Evolutionary conservation across 768 basidiomycete genomes (phyloP).

Genomic region (Dioszegia crocea): DNA sequence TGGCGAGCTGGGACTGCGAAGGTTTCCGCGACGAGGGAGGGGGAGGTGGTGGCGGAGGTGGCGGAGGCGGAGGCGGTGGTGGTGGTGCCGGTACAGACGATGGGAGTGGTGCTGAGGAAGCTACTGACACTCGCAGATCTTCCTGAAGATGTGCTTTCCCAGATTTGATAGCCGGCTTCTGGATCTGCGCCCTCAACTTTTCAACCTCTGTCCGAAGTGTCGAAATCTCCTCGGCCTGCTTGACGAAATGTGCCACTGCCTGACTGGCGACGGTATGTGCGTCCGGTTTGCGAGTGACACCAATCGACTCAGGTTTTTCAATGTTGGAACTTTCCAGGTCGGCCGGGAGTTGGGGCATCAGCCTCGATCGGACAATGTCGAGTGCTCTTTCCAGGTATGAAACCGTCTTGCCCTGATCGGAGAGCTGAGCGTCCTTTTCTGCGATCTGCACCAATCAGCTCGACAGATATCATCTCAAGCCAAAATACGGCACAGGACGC

Average conservation of each 20-base stretch:
- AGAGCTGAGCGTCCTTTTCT: not conserved
- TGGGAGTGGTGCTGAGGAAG: conserved; percentile 3
- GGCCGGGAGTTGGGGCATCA: conserved; percentile 56
- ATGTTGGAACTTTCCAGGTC: conserved; percentile 51
- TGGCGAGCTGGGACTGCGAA: no score
- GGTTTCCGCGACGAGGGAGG: not conserved
- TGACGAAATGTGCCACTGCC: conserved; percentile 64
- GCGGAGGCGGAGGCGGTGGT: conserved; percentile 54
- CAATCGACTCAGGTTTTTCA: not conserved
- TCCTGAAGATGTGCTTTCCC: not conserved
- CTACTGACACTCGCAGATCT: not conserved
- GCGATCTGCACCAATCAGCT: not conserved
- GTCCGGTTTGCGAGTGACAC: conserved; percentile 52
- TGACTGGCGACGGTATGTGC: conserved; percentile 66
- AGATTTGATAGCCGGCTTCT: conserved; percentile 31
- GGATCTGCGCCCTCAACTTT: conserved; percentile 51
- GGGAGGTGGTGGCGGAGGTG: conserved; percentile 12
- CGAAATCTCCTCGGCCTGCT: conserved; percentile 53
- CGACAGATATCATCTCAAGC: not conserved
- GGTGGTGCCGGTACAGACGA: conserved; percentile 45
- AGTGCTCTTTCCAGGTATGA: conserved; percentile 76
- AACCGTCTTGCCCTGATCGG: conserved; percentile 58
- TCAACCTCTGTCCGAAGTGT: conserved; percentile 52
- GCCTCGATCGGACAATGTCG: conserved; percentile 79
- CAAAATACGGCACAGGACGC: conserved; percentile 23